phyloP scores from a whole-genome alignment of 768 basidiomycete species.

The Lentinus brumalis region DNA sequence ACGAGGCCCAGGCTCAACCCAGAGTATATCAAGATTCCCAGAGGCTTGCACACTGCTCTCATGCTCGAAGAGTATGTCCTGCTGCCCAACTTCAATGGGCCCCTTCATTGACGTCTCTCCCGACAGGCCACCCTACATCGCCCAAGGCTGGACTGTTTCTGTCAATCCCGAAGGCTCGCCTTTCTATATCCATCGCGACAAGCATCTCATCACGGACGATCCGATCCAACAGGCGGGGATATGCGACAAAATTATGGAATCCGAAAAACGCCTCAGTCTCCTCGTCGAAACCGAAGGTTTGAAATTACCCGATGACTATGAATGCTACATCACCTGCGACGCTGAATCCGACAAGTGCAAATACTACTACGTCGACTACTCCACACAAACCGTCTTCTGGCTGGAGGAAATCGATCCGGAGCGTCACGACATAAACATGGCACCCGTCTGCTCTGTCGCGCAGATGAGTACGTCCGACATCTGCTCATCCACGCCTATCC shows the following conservation, averaged over 20 bases:
- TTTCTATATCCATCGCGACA: constrained; percentile 14
- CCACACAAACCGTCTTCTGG: constrained; percentile 25
- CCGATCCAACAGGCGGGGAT: not conserved
- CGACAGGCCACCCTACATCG: not conserved
- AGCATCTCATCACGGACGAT: constrained; percentile 14
- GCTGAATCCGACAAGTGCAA: constrained; percentile 9
- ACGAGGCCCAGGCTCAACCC: not conserved
- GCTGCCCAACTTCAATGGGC: not conserved
- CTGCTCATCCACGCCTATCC: not conserved
- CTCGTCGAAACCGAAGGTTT: not conserved
- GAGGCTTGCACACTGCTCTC: not conserved
- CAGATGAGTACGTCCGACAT: constrained; percentile 15
- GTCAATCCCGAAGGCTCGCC: constrained; percentile 25
- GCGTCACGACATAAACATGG: constrained; percentile 5
- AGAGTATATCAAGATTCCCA: not conserved
- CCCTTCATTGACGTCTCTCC: not conserved
- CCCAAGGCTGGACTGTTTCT: constrained; percentile 9
- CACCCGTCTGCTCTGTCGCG: constrained; percentile 1
- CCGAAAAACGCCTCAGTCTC: not conserved
- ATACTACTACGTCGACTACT: constrained; percentile 28
- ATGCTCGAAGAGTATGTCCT: constrained; percentile 1
- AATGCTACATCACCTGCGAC: constrained; percentile 17
- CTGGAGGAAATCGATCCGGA: constrained; percentile 18
- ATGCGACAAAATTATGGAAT: not conserved
- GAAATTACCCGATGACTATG: constrained; percentile 11